These are phyloP conservation scores for Apiospora kogelbergensis DNA, from an alignment of 2,329 filamentous ascomycete species.

Conservation along the genomic window DNA sequence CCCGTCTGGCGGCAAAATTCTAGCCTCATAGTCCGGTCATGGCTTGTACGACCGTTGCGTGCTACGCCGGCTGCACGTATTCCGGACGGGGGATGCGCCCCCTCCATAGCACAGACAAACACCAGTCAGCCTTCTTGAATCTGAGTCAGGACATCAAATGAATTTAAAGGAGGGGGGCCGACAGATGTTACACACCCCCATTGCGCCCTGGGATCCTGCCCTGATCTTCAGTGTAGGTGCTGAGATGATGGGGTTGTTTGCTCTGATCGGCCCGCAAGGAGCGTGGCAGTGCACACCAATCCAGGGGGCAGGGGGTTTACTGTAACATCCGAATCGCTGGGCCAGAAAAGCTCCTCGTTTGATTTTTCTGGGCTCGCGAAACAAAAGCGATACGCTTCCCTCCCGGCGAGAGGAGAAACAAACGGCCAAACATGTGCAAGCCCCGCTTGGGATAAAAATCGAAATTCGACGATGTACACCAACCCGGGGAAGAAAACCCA, in stretches of 20 bases:
- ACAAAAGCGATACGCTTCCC: not conserved
- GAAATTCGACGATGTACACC: not conserved
- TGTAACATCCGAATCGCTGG: not conserved
- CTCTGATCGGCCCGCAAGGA: not conserved
- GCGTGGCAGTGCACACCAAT: not conserved
- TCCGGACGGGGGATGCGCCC: not conserved
- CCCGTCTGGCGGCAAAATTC: not conserved
- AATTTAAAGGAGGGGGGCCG: not conserved
- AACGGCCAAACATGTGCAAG: not conserved
- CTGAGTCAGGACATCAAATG: not conserved
- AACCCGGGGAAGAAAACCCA: not conserved
- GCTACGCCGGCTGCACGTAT: not conserved
- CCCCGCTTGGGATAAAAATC: not conserved
- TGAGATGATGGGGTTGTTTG: slow-evolving; percentile 1
- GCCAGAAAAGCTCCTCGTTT: not conserved
- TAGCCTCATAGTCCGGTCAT: not conserved
- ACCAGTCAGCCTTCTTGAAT: not conserved
- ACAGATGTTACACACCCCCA: not conserved
- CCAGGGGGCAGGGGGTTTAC: not conserved
- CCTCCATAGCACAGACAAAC: not conserved
- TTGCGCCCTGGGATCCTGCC: not conserved
- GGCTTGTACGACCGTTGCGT: not conserved
- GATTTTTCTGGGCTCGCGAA: not conserved
- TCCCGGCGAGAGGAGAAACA: not conserved
- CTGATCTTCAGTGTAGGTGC: not conserved